Conservation (phyloP, 2,329 filamentous ascomycete species). For the Hypoxylon sp. region DNA sequence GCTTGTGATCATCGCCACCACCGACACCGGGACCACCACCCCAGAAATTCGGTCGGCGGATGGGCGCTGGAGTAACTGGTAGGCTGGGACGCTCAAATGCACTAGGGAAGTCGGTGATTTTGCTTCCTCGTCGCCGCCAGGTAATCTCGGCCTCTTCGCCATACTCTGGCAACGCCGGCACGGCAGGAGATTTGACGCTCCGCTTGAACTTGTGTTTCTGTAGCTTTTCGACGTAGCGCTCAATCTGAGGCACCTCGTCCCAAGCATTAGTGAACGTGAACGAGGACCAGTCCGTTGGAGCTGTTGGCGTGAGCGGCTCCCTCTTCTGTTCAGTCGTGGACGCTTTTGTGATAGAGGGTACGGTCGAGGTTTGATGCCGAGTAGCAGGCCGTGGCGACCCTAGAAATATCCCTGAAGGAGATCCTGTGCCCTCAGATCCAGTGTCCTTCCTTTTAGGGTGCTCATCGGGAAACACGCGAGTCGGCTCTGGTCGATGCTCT, state of each 20-base stretch:
- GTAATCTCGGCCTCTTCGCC: conserved; percentile 52
- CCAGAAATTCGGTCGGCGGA: conserved; percentile 78
- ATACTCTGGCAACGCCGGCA: conserved; percentile 45
- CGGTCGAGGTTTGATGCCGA: conserved; percentile 47
- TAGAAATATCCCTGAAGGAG: conserved; percentile 38
- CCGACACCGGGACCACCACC: conserved; percentile 60
- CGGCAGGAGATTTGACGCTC: conserved; percentile 52
- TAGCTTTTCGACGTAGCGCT: conserved; percentile 84
- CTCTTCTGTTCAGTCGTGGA: conserved; percentile 55
- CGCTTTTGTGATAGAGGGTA: conserved; percentile 55
- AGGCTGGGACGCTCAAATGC: conserved; percentile 86
- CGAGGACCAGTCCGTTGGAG: conserved; percentile 73
- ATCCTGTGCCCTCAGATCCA: conserved; percentile 21
- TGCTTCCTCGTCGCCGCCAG: conserved; percentile 63
- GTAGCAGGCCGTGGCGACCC: conserved; percentile 27
- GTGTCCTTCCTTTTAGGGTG: conserved; percentile 48
- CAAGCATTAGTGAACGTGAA: conserved; percentile 89
- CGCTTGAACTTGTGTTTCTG: conserved; percentile 68
- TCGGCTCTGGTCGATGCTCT: conserved; percentile 69
- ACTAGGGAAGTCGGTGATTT: conserved; percentile 88
- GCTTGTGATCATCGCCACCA: conserved; percentile 66
- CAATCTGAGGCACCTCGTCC: conserved; percentile 92
- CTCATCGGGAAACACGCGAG: conserved; percentile 76
- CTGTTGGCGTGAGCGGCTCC: conserved; percentile 63
- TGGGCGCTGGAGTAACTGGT: conserved; percentile 89